Evolutionary conservation across 306 rosid species (phyloP), one percentile per base, ranked within the genome.

Genomic region (Prunus salicina): DNA sequence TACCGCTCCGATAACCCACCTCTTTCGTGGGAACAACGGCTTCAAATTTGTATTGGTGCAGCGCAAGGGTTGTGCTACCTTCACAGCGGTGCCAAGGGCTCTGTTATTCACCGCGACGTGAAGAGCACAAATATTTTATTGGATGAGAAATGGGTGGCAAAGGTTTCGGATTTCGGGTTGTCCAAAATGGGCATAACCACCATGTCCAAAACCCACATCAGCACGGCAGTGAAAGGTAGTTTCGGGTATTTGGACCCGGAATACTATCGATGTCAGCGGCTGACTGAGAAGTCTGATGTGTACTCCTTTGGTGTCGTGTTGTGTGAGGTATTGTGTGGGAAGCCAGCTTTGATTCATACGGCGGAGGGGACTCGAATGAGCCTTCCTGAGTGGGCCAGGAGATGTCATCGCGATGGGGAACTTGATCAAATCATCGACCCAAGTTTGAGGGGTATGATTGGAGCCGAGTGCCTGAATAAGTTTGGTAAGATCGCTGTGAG

Each of bases 221-320:
- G 74, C 18, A 87, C 85, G 0, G 38, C 24, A 7, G 87, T 87
- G 6, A 87, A 87, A 76, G 93, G 91, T 2, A 85, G 82, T 4
- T 71, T 77, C 0, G 91, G 89, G 4, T 87, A 84, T 51, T 24
- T 89, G 2, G 88, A 89, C 41, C 90, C 89, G 0, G 86, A 89
- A 24, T 89, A 87, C 57, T 84, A 69, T 25, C 28, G 65, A 1
- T 77, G 61, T 0, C 75, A 70, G n/a, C 75, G 12, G 2, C 75
- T 89, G 3, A 80, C 85, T 0, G 79, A 73, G 19, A 84, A 88
- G 64, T 84, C 89, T 0, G 86, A 88, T 41, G 89, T 86, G 16
- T 89, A 86, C 67, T 82, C 91, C 1, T 79, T 85, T 24, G 87
- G 89, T 1, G 9, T 12, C 87, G 14, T 77, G 76, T 24, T 91